Evolutionary conservation across 1,284 basidiomycete species (phyloP), one percentile per base, ranked within the genome.

Genomic region (Tilletia horrida): DNA sequence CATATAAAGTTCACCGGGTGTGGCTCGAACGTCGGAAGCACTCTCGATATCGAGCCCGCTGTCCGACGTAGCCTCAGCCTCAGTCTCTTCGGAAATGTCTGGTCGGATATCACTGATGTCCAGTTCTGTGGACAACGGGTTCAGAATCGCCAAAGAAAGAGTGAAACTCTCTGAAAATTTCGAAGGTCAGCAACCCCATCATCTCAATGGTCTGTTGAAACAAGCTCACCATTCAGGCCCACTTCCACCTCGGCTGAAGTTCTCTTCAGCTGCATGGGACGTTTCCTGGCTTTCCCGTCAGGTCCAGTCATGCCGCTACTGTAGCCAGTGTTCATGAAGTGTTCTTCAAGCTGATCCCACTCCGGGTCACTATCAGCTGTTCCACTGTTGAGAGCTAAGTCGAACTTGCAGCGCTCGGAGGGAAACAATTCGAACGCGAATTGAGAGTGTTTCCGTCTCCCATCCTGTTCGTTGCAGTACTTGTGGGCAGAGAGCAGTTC

Each of bases 401-500:
- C 67, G 55, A 48, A 72, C 65, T 0, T 63, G 63, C 66, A 74
- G 23, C 44, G 45, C 50, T 1, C 69, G 67, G 27, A 42, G 31
- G 62, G 27, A 9, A 43, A 48, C 62, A 31, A 6, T 23, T 63
- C 27, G 23, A 63, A 63, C 25, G 52, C 52, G 18, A 63, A 21
- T 43, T 63, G 43, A 40, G n/a, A 23, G 3, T 40, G 62, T 25
- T 45, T n/a, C 13, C 42, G 42, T 6, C 8, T 21, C 16, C 45
- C 65, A 1, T 69, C 55, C 2, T 50, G 48, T 2, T 64, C 70
- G 2, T 77, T 71, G 7, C 9, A 48, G 43, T 73, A 83, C 71
- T 83, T 83, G 75, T 84, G 85, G 2, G 85, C 85, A 16, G 84
- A 74, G 4, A 77, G 75, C 48, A 86, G 80, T 66, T 85, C 84